Base-by-base conservation (phyloP, 106 monocot species). In the Xerophyta viscosa region DNA sequence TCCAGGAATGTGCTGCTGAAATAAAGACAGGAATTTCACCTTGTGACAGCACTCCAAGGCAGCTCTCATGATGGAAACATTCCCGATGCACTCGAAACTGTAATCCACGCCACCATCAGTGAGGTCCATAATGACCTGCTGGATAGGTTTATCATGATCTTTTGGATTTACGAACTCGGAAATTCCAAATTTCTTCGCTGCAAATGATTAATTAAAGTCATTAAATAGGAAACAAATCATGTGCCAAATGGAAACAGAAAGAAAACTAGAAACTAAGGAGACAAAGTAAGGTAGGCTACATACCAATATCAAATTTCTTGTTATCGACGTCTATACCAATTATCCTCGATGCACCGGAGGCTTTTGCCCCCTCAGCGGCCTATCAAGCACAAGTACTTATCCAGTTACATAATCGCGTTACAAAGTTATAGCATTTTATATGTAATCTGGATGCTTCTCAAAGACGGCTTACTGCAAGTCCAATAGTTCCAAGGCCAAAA, bases 31-130 rank as follows among this genome's bases (percentile, higher is more conserved):
- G 21, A 15, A 49, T 10, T 22, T 62, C 53, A 96, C 96, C 88
- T 96, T 96, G 54, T 96, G 96, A 67, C 96, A 96, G 56, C 96
- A 96, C 61, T 96, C 96, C 13, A 96, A 61, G 28, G 89, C 96
- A 56, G 89, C 69, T 56, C 96, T 81, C 96, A 96, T 96, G 21
- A 89, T 51, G 52, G 78, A 77, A 52, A 96, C 96, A 71, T 96
- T 96, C 59, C 96, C 96, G 43, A 89, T 96, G 73, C 96, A 96
- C 68, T 96, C 96, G 60, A 96, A 96, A 57, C 96, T 96, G 76
- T 96, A 96, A 61, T 96, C 96, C 42, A 96, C 96, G 31, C 84
- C 96, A 46, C 96, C 96, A 65, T 96, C 96, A 36, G 96, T 96
- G 20, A 84, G 78, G 63, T 96, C 96, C 39, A 86, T 72, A 37